A percentile compares a stretch with the other conserved stretches of the same genome.
phyloP scores from a whole-genome alignment of 2,329 filamentous ascomycete species.

The Fusarium scirpi region DNA sequence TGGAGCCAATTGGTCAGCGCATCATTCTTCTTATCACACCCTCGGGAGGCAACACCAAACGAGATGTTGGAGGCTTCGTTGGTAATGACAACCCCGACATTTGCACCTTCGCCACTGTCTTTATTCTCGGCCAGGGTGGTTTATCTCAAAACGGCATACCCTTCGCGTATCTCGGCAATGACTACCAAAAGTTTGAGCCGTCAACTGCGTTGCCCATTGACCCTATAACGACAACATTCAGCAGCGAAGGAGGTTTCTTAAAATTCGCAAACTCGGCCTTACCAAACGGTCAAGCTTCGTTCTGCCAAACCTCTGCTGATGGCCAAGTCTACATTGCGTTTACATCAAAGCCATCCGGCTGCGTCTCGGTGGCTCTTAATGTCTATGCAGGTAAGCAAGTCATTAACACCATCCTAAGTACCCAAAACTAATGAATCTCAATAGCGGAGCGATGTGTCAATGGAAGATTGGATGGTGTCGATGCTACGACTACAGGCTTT shows the following conservation, averaged over 20 bases:
- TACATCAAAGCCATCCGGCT: background rate
- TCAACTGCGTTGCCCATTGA: background rate
- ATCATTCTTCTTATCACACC: background rate
- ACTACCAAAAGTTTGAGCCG: background rate
- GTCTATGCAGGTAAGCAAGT: background rate
- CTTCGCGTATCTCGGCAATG: background rate
- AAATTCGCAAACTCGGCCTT: background rate
- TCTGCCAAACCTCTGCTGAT: background rate
- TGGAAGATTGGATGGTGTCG: background rate
- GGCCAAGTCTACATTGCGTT: background rate
- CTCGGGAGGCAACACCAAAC: background rate
- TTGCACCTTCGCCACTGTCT: background rate
- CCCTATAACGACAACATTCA: background rate
- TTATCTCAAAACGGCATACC: background rate
- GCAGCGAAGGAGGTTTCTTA: background rate
- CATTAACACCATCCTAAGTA: background rate
- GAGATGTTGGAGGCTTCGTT: background rate
- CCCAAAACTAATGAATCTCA: background rate
- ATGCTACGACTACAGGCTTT: background rate
- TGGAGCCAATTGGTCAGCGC: background rate
- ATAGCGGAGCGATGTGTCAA: background rate
- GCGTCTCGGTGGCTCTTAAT: background rate
- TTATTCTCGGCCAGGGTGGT: background rate
- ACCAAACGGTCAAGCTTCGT: background rate
- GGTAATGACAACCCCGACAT: background rate